Base-by-base conservation (phyloP, 345 rosid genomes). In the Laguncularia racemosa region DNA sequence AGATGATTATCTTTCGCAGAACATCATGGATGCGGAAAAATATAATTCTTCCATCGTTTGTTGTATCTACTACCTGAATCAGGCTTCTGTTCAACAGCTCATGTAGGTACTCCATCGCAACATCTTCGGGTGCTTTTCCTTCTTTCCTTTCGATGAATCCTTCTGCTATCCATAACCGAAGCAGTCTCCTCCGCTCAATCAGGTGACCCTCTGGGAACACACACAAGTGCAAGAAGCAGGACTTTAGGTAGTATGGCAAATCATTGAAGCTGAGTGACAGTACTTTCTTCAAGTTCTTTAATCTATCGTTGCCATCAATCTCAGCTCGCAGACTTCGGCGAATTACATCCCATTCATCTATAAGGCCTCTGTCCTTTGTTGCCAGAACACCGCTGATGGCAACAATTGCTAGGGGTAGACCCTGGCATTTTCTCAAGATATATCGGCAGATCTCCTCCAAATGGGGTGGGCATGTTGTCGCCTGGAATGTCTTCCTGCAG, bases 371-470 rank as follows among this genome's bases (percentile, higher is more conserved):
- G 55, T 72, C 64, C 52, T 70, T 72, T 2, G 74, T 16, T 2
- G 81, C 75, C 62, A 75, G 23, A 26, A 73, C 77, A 1, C 80
- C 84, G 20, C 80, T 66, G 44, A 79, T 70, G 12, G 80, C 84
- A 51, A 73, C 78, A 1, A 79, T 75, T 18, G 84, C 78, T 13
- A 78, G 74, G 0, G 78, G 80, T 3, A 79, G 45, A 14, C 78
- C 84, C 19, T 57, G 72, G 21, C 84, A 79, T 18, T 66, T 79
- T 28, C 54, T 55, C 57, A 75, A 53, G 52, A 79, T 67, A 0
- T 28, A 49, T 6, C 19, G 43, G 6, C 74, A 75, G 2, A 65
- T 56, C 19, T 67, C 68, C 56, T 67, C 67, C 20, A 79, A 51
- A 21, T 75, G 52, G 15, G 67, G 20, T 21, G 80, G 80, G 48